A percentile compares a stretch with the other conserved stretches of the same genome.
phyloP scores from a whole-genome alignment of 768 basidiomycete genomes.

The Rhodosporidiobolus odoratus region DNA sequence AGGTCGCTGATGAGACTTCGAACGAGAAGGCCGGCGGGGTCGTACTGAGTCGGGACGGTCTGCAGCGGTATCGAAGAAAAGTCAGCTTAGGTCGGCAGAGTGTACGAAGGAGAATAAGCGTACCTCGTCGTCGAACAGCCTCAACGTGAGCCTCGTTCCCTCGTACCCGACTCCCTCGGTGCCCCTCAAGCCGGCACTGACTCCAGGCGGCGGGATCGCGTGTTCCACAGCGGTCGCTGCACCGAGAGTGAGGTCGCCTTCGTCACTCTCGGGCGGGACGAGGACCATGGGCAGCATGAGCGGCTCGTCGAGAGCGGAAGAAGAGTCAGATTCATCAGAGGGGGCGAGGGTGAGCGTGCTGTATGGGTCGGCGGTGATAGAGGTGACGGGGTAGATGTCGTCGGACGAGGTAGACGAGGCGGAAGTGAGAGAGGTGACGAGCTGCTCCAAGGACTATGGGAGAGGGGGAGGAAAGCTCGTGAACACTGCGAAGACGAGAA shows the following conservation, averaged over 20 bases:
- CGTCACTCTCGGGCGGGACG: constrained; percentile 81
- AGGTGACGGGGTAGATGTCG: constrained; percentile 33
- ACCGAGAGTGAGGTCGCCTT: constrained; percentile 55
- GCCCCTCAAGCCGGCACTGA: constrained; percentile 52
- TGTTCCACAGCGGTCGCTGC: not conserved
- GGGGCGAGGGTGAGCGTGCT: constrained; percentile 58
- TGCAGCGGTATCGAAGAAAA: not conserved
- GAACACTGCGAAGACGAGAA: not conserved
- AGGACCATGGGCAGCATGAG: constrained; percentile 72
- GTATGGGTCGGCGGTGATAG: constrained; percentile 18
- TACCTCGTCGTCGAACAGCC: constrained; percentile 59
- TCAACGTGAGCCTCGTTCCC: constrained; percentile 46
- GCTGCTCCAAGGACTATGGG: constrained; percentile 66
- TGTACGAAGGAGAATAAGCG: constrained; percentile 69
- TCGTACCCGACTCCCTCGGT: constrained; percentile 54
- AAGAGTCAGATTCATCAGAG: constrained; percentile 51
- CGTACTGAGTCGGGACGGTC: constrained; percentile 25
- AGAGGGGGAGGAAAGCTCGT: not conserved
- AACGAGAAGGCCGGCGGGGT: constrained; percentile 50
- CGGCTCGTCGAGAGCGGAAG: constrained; percentile 49
- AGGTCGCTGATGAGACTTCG: constrained; percentile 69
- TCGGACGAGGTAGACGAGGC: constrained; percentile 55
- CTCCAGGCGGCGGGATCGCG: constrained; percentile 5
- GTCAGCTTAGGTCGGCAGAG: constrained; percentile 53
- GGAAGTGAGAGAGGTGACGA: constrained; percentile 64